Evolutionary conservation across 768 basidiomycete species (phyloP), one percentile per base, ranked within the genome.

Genomic region (Coprinopsis strossmayeri): DNA sequence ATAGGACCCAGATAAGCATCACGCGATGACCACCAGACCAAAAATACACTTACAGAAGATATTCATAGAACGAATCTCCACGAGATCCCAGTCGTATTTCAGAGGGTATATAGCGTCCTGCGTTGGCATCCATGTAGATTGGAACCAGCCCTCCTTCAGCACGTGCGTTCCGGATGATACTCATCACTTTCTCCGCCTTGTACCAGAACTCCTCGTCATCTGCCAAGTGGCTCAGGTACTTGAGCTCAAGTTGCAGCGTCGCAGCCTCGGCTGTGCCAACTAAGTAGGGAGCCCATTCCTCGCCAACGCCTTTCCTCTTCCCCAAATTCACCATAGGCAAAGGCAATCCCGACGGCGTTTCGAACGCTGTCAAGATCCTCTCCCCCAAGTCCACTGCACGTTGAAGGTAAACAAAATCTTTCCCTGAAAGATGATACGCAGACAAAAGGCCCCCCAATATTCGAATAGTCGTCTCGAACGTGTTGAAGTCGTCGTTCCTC

Each of bases 391-490:
- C 92, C 9, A 72, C 65, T 1, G 94, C 91, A 52, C 81, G 82
- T 49, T 82, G 71, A 9, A 96, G 76, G 61, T 80, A 91, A 2
- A 94, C 57, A 3, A 69, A 56, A 51, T 93, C 86, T 26, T 77
- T 68, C 1, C 63, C 73, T 0, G 89, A 83, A 9, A 96, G 75
- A 58, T 92, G 81, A 59, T 91, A 83, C 0, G 92, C 87, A 1
- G 92, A 82, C 1, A 97, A 71, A 3, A 98, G 76, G 0, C 95
- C 95, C 7, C 95, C 94, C 2, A 98, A 73, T 1, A 95, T 78
- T 20, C 94, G 83, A 45, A 96, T 97, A 0, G 92, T 96, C 1
- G 89, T 93, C 91, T 97, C 94, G 57, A 98, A 98, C 0, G 90
- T 92, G 62, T 84, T 96, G 62, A 87, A 89, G 25, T 74, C 65